Conservation (phyloP, 345 rosid genomes). For the Balakata baccata region DNA sequence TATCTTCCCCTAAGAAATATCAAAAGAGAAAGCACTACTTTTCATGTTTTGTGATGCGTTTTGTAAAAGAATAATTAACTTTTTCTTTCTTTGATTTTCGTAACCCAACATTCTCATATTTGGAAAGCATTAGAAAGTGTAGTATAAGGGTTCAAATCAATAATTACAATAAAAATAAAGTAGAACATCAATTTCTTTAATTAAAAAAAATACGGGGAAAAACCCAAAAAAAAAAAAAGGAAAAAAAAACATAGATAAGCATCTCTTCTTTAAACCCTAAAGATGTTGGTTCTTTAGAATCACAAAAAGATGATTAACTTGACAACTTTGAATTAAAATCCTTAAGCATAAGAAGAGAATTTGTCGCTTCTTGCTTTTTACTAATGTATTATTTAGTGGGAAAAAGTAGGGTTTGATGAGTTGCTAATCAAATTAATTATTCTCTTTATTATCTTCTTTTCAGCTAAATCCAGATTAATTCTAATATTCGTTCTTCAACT, state of each 20-base stretch:
- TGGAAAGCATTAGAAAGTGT: constrained; percentile 36
- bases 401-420: constrained; percentile 23
- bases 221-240: not conserved
- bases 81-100: constrained; percentile 32
- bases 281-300: constrained; percentile 46
- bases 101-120: constrained; percentile 48
- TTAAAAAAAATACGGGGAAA: not conserved
- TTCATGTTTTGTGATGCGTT: constrained; percentile 43
- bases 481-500: constrained; percentile 10
- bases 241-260: constrained; percentile 22
- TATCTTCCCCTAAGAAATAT: constrained; percentile 45
- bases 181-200: not conserved
- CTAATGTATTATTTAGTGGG: constrained; percentile 12
- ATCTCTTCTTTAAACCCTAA: constrained; percentile 46
- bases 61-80: constrained; percentile 37
- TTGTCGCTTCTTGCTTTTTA: constrained; percentile 35
- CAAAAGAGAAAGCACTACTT: constrained; percentile 46
- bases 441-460: not conserved
- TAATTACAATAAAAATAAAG: constrained; percentile 14
- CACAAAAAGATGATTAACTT: constrained; percentile 43
- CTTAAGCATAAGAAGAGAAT: constrained; percentile 40
- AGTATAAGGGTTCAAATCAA: constrained; percentile 16
- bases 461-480: not conserved
- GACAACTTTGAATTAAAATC: constrained; percentile 36
- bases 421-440: constrained; percentile 1